Base-by-base conservation (phyloP, 768 basidiomycete species). In the Macrolepiota albuminosa region DNA sequence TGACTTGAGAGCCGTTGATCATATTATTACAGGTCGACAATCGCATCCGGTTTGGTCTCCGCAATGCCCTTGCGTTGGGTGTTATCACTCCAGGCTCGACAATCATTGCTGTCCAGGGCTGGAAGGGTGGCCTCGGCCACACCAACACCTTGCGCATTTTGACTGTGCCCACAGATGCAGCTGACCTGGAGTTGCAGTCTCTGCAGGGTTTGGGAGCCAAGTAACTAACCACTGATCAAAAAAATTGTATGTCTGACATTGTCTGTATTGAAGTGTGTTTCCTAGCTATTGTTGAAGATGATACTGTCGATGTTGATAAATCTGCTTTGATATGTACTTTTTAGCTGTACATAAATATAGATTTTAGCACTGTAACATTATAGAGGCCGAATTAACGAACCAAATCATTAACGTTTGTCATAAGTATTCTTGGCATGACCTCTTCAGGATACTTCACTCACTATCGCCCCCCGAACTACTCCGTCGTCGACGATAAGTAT, bases 101-200 rank as follows among this genome's bases (percentile, higher is more conserved):
- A 29, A 84, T 99, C 69, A 81, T 98, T 63, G 96, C 96, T 52
- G 90, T 99, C 5, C 97, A 98, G 75, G 97, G 97, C n/a, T 99
- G 96, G 96, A 96, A 95, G 78, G 93, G 95, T 47, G 97, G 97
- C 60, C 84, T 97, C 48, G 95, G 95, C 36, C 94, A 97, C 76
- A 95, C 93, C 64, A 95, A 95, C 80, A 94, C 92, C 13, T 78
- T 95, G 59, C 88, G 93, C 53, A 83, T 95, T 62, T 74, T 95
- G 66, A 85, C 84, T 43, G 93, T 94, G 48, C 93, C 93, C 18
- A 92, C 89, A 26, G 90, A 93, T 67, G 62, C 74, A 37, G 89
- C 88, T 54, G 93, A 95, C 71, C 75, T 95, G 55, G 85, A 88
- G 72, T 66, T 87, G 73, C 87, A 91, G 71, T 82, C 86, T 37